phyloP scores from a whole-genome alignment of 768 basidiomycete genomes.

The Cantharellus cinnabarinus region DNA sequence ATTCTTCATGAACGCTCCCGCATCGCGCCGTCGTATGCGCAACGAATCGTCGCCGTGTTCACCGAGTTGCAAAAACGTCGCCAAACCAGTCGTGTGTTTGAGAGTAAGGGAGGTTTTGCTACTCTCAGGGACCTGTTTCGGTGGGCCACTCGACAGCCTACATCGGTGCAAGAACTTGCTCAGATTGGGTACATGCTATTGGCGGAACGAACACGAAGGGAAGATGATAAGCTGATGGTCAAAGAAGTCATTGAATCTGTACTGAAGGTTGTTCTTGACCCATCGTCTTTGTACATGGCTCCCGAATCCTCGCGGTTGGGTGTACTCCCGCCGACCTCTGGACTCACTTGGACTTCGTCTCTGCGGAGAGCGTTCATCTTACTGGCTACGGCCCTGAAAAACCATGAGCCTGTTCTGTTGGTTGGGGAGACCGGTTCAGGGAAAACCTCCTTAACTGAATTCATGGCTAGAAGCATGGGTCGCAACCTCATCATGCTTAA shows the following conservation, averaged over 20 bases:
- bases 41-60: conserved; percentile 80
- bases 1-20: conserved; percentile 84
- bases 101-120: conserved; percentile 92
- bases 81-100: conserved; percentile 81
- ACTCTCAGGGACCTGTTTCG: conserved; percentile 93
- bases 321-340: conserved; percentile 30
- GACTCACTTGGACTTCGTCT: conserved; percentile 79
- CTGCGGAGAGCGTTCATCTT: conserved; percentile 81
- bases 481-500: conserved; percentile 56
- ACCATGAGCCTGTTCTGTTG: conserved; percentile 84
- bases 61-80: conserved; percentile 81
- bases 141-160: conserved; percentile 82
- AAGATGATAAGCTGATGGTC: conserved; percentile 73
- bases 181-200: conserved; percentile 95
- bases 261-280: conserved; percentile 75
- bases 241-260: conserved; percentile 81
- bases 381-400: conserved; percentile 63
- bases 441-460: conserved; percentile 91
- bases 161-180: conserved; percentile 80
- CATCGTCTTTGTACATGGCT: conserved; percentile 39
- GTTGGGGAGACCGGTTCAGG: conserved; percentile 96
- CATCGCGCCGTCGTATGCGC: conserved; percentile 86
- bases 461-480: conserved; percentile 47
- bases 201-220: conserved; percentile 68
- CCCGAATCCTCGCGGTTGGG: conserved; percentile 25